Evolutionary conservation across 257 asterid species (phyloP).

Genomic region (Thymus mandschuricus): DNA sequence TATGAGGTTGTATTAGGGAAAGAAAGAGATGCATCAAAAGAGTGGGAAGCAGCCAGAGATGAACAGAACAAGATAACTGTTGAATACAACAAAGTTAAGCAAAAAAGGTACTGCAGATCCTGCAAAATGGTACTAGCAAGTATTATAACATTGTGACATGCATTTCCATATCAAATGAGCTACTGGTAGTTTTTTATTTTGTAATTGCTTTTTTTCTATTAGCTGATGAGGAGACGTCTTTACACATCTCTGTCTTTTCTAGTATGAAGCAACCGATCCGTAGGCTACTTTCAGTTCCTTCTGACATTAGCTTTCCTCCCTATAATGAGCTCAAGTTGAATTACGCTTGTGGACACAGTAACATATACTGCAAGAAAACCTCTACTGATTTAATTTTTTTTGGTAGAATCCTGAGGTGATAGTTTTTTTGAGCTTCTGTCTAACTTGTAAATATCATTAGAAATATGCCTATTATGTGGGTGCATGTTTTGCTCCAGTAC

Average conservation of each 20-base stretch:
- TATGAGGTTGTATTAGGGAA: slow-evolving; percentile 83
- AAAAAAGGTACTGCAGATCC: slow-evolving; percentile 54
- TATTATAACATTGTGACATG: background rate
- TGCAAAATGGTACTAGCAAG: background rate
- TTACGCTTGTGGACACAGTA: background rate
- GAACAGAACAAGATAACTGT: slow-evolving; percentile 76
- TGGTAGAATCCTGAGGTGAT: slow-evolving; percentile 4
- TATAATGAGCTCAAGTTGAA: slow-evolving; percentile 13
- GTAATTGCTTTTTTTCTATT: background rate
- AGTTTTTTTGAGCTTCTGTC: background rate
- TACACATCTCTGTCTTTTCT: background rate
- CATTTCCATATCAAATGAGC: slow-evolving; percentile 22
- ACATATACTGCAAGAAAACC: background rate
- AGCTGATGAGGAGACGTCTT: background rate
- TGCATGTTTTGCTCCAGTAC: slow-evolving; percentile 1
- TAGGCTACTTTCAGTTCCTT: slow-evolving; percentile 21
- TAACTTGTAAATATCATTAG: slow-evolving; percentile 3
- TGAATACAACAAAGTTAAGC: slow-evolving; percentile 72
- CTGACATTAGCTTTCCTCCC: background rate
- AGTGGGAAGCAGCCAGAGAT: slow-evolving; percentile 91
- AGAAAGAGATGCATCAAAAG: slow-evolving; percentile 73
- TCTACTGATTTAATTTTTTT: background rate
- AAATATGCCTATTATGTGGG: background rate
- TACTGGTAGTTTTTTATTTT: slow-evolving; percentile 13
- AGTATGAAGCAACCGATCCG: slow-evolving; percentile 15